phyloP scores from a whole-genome alignment of 805 yeast species.

The Candida jianshihensis region DNA sequence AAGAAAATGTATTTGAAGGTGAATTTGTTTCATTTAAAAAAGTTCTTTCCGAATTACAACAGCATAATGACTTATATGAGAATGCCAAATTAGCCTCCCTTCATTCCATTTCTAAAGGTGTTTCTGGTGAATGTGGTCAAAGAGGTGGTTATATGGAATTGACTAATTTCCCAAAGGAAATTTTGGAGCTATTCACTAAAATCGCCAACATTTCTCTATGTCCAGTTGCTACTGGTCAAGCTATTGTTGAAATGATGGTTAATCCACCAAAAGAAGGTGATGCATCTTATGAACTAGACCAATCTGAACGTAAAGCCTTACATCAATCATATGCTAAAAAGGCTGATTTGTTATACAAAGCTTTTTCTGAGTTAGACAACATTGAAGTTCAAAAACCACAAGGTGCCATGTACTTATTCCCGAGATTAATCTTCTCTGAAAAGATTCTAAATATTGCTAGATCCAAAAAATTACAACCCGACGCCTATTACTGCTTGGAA shows the following conservation, averaged over 20 bases:
- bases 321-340: slow-evolving; percentile 57
- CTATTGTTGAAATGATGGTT: slow-evolving; percentile 85
- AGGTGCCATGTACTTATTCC: slow-evolving; percentile 98
- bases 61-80: slow-evolving; percentile 46
- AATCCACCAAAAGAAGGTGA: slow-evolving; percentile 83
- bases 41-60: slow-evolving; percentile 61
- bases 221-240: slow-evolving; percentile 94
- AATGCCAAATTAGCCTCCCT: slow-evolving; percentile 85
- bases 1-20: slow-evolving; percentile 80
- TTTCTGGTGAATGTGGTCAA: slow-evolving; percentile 98
- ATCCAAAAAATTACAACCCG: slow-evolving; percentile 53
- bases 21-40: slow-evolving; percentile 80
- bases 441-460: slow-evolving; percentile 59
- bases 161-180: slow-evolving; percentile 68
- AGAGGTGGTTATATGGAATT: slow-evolving; percentile 98
- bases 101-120: slow-evolving; percentile 97
- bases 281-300: slow-evolving; percentile 62
- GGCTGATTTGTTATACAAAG: slow-evolving; percentile 55
- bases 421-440: slow-evolving; percentile 59
- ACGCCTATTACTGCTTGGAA: slow-evolving; percentile 83
- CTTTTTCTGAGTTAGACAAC: slow-evolving; percentile 75
- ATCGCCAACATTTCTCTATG: slow-evolving; percentile 88
- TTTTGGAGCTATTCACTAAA: slow-evolving; percentile 67
- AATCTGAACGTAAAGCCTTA: slow-evolving; percentile 53
- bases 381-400: slow-evolving; percentile 82